Conservation (phyloP, 306 rosid genomes). For the Castanopsis chinensis region DNA sequence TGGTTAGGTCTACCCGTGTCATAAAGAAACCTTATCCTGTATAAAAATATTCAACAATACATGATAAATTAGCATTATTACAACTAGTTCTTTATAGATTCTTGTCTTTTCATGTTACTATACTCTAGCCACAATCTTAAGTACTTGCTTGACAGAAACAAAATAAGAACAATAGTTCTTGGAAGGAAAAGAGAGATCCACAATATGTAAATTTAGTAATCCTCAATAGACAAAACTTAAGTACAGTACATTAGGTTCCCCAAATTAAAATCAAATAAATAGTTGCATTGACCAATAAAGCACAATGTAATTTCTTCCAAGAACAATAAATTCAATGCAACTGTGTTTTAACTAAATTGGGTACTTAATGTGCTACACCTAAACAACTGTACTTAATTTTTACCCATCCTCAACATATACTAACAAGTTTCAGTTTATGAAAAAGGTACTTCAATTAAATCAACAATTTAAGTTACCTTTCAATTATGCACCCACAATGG, state of each 20-base stretch:
- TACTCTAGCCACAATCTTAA: not conserved
- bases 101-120: not conserved
- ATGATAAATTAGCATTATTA: not conserved
- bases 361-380: no score
- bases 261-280: no score
- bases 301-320: no score
- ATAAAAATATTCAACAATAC: not conserved
- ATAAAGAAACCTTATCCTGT: not conserved
- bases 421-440: not conserved
- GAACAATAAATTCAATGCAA: no score
- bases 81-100: not conserved
- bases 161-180: not conserved
- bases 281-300: no score
- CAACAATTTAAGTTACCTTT: slow-evolving; percentile 39
- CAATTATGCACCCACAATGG: slow-evolving; percentile 59
- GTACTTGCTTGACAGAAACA: not conserved
- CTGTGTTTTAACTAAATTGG: no score
- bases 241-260: no score
- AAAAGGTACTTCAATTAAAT: not conserved
- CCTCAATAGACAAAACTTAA: not conserved
- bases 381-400: no score
- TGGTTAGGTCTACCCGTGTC: not conserved
- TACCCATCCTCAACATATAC: not conserved
- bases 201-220: not conserved
- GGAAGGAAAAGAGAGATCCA: not conserved